Base-by-base conservation (phyloP, 2,329 filamentous ascomycete species). In the Fusarium equiseti region DNA sequence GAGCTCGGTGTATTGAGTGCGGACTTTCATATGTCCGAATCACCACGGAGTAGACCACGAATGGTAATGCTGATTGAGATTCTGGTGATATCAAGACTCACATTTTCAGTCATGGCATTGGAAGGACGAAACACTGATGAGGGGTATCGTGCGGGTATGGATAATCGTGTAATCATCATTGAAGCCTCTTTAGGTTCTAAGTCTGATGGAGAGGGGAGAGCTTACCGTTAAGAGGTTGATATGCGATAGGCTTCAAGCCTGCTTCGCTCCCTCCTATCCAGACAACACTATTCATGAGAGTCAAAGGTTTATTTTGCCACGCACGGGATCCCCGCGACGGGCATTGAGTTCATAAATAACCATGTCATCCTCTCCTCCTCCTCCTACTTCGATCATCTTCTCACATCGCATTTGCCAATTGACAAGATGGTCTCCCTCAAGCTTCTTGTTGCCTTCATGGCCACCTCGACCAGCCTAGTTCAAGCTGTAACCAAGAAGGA, bases 281-380 rank as follows among this genome's bases (percentile, higher is more conserved):
- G 8, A 4, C 8, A 1, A 35, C 8, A 0, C 5, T n/a, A 35
- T 22, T 51, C 2, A 10, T 26, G 16, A 51, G 15, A 3, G 16
- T 8, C n/a, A 22, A 35, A 51, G 11, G 29, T 5, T 51, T n/a
- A 15, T 51, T 22, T 32, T 38, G 10, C 29, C 29, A 6, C 48
- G 1, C 20, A 13, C 10, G 16, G 5, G 5, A 26, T n/a, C 35
- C 35, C 7, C 3, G 15, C 3, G 3, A 16, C 4, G 5, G 4
- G 2, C 16, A 35, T 12, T 8, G 6, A 22, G 29, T 13, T 35
- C n/a, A 52, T 40, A 52, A 52, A 20, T 52, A 26, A 26, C 22
- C 18, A 3, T 4, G 3, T 5, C 13, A 3, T 11, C 26, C 22
- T 20, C 4, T 27, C 2, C 15, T n/a, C 6, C 3, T 27, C 5